Evolutionary conservation across 805 yeast species (phyloP).

Genomic region (Diddensiella transvaalensis): DNA sequence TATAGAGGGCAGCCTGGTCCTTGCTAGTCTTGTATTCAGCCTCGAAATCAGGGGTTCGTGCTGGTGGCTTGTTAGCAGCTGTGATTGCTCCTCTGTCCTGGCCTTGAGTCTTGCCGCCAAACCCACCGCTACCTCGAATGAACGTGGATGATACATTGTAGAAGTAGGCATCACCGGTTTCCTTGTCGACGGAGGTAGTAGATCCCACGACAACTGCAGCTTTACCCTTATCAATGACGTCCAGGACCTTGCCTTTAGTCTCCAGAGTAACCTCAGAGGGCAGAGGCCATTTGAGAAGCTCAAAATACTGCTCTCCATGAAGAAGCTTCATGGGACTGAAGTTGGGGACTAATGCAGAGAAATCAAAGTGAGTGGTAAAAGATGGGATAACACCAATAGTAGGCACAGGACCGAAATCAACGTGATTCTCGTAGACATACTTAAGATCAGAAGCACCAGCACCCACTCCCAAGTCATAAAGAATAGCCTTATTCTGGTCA

Average conservation of each 20-base stretch:
- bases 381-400: conserved; percentile 87
- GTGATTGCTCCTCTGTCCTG: conserved; percentile 59
- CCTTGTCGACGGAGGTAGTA: conserved; percentile 62
- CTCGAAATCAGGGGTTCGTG: conserved; percentile 62
- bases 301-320: conserved; percentile 94
- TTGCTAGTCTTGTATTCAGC: conserved; percentile 52
- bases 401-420: conserved; percentile 81
- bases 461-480: conserved; percentile 89
- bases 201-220: conserved; percentile 75
- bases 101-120: conserved; percentile 49
- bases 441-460: conserved; percentile 73
- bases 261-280: conserved; percentile 64
- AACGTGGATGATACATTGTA: conserved; percentile 82
- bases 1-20: conserved; percentile 84
- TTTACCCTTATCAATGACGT: conserved; percentile 77
- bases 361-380: conserved; percentile 46
- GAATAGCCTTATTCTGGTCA: conserved; percentile 65
- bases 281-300: conserved; percentile 68
- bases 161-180: conserved; percentile 66
- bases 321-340: conserved; percentile 86
- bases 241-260: conserved; percentile 65
- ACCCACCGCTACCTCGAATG: conserved; percentile 65
- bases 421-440: conserved; percentile 72
- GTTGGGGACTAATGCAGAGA: conserved; percentile 62
- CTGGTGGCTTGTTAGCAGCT: conserved; percentile 59